Evolutionary conservation across 1,139 yeast genomes (phyloP), one percentile per base, ranked within the genome.

Genomic region (Geotrichum histeridarum): DNA sequence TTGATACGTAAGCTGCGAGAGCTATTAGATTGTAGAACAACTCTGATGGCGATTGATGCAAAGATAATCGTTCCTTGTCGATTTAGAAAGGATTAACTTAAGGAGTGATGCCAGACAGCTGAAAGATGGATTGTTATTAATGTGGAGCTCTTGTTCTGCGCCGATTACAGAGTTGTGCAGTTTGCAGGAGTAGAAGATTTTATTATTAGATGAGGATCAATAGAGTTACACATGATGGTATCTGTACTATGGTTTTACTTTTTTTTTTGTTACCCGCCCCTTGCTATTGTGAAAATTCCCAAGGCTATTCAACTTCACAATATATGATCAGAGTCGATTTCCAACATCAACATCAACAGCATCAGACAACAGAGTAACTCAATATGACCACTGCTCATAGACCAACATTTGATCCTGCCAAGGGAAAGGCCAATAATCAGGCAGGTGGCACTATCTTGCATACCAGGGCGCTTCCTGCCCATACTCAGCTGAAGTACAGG

Each of bases 381-480:
- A 54, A 22, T 22, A 88, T 88, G 96, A 86, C 95, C 1, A 84
- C 95, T 1, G 93, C 94, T 49, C 96, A 88, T 66, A 78, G 95
- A 67, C 96, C 97, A 0, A 88, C 95, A 8, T 77, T 88, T 59
- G 96, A 90, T 64, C 87, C 93, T 57, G 90, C 95, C 55, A 78
- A 82, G 63, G 97, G 96, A 4, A 80, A 61, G 74, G 73, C 33
- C 70, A 77, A 51, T 64, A 68, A 55, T 70, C 74, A 39, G 67
- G 77, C 46, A 54, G 72, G 53, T 30, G 76, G 72, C 14, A 67
- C 79, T 43, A 86, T 84, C 11, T 69, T 75, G 12, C 96, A 89
- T 67, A 77, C 89, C 1, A 73, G 95, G 50, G 73, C 80, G 12
- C 73, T 86, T 15, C 86, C 93, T 0, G 89, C 86, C 11, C 95